Percentiles rank a stretch among this genome's conserved stretches.
Conservation (phyloP, 2,329 filamentous ascomycete species). For the Sporothrix pallida region DNA sequence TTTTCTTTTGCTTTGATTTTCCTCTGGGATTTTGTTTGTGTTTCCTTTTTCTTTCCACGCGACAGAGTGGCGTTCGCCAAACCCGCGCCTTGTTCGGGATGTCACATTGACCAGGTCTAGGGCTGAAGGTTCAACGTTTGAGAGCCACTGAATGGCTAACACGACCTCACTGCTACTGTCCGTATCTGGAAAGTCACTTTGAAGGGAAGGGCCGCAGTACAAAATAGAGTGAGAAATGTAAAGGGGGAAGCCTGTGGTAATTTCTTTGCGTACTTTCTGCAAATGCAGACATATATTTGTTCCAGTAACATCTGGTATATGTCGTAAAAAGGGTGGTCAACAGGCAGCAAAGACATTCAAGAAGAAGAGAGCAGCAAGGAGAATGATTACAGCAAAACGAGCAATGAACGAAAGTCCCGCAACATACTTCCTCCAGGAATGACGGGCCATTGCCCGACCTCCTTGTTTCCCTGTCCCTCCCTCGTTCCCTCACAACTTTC, state of each 20-base stretch:
- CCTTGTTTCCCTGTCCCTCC: neutral
- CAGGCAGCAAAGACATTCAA: neutral
- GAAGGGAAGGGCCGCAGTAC: neutral
- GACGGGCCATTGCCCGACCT: constrained; percentile 24
- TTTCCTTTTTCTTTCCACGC: neutral
- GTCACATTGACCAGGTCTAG: neutral
- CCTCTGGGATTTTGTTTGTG: neutral
- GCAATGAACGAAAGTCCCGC: constrained; percentile 2
- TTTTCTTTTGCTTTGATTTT: neutral
- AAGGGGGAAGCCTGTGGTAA: neutral
- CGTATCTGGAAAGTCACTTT: neutral
- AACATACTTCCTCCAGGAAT: constrained; percentile 4
- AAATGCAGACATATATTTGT: constrained; percentile 5
- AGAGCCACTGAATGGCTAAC: neutral
- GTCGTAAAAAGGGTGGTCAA: neutral
- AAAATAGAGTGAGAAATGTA: neutral
- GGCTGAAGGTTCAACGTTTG: neutral
- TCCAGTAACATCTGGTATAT: neutral
- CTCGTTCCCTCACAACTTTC: neutral
- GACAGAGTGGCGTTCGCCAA: constrained; percentile 4
- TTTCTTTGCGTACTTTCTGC: neutral
- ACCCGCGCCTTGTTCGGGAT: constrained; percentile 18
- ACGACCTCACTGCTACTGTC: constrained; percentile 14
- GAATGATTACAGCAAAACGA: neutral
- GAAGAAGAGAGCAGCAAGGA: neutral